A percentile compares a stretch with the other conserved stretches of the same genome.
These are phyloP conservation scores for Lichtheimia ramosa DNA, from an alignment of 371 early-diverging fungal genomes.

Conservation along the genomic window DNA sequence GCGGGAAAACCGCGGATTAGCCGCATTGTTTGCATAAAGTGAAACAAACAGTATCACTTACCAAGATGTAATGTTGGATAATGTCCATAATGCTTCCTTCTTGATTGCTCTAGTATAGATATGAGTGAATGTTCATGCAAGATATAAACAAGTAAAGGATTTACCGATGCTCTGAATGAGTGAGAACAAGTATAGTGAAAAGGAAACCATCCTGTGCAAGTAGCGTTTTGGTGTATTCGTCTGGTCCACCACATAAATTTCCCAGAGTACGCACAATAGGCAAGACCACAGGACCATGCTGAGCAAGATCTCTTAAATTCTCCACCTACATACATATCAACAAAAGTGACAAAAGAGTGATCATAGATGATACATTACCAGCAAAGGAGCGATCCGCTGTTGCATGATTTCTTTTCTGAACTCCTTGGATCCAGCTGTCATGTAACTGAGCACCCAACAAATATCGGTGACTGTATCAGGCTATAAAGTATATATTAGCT, in stretches of 20 bases:
- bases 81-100: slow-evolving; percentile 75
- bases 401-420: slow-evolving; percentile 47
- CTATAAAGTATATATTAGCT: slow-evolving; percentile 10
- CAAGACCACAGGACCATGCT: slow-evolving; percentile 46
- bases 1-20: background rate
- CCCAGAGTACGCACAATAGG: slow-evolving; percentile 71
- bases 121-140: background rate
- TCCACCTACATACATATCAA: slow-evolving; percentile 22
- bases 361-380: slow-evolving; percentile 1
- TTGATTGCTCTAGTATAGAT: slow-evolving; percentile 54
- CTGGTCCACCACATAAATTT: slow-evolving; percentile 67
- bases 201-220: slow-evolving; percentile 53
- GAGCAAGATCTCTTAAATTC: slow-evolving; percentile 23
- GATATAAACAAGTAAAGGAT: background rate
- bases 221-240: slow-evolving; percentile 54
- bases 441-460: slow-evolving; percentile 70
- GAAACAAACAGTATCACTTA: slow-evolving; percentile 22
- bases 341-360: background rate
- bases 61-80: slow-evolving; percentile 73
- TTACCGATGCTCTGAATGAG: slow-evolving; percentile 61
- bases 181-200: slow-evolving; percentile 43
- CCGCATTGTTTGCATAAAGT: background rate
- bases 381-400: slow-evolving; percentile 1
- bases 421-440: slow-evolving; percentile 62
- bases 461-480: slow-evolving; percentile 66